A percentile compares a stretch with the other conserved stretches of the same genome.
phyloP scores from a whole-genome alignment of 495 filamentous ascomycete species.

The Penicillium crystallinum region DNA sequence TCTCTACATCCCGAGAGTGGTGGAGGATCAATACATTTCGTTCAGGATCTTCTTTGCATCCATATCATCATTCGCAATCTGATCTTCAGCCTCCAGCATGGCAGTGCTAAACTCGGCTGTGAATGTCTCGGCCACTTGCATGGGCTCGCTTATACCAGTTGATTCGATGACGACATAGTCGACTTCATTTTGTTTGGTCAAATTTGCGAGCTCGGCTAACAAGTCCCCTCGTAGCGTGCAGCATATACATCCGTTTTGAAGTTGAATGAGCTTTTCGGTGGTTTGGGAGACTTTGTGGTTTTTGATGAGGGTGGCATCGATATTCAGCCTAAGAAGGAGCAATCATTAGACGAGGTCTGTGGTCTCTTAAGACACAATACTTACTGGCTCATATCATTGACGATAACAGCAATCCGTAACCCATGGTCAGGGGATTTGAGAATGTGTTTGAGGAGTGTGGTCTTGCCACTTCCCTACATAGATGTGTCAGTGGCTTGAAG shows the following conservation, averaged over 20 bases:
- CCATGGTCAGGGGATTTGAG: constrained; percentile 50
- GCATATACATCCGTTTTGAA: constrained; percentile 61
- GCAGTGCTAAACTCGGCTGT: constrained; percentile 44
- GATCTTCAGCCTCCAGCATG: constrained; percentile 36
- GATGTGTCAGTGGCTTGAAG: background rate
- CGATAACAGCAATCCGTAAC: constrained; percentile 50
- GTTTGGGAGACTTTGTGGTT: constrained; percentile 47
- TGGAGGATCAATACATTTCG: constrained; percentile 28
- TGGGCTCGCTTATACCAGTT: constrained; percentile 56
- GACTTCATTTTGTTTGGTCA: constrained; percentile 45
- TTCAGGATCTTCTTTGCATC: constrained; percentile 32
- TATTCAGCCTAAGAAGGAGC: constrained; percentile 38
- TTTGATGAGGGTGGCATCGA: constrained; percentile 51
- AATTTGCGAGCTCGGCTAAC: constrained; percentile 46
- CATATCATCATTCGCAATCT: constrained; percentile 25
- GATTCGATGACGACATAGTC: constrained; percentile 59
- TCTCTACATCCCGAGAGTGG: background rate
- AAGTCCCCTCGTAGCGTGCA: constrained; percentile 56
- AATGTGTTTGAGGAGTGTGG: constrained; percentile 53
- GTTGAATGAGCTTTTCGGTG: constrained; percentile 53
- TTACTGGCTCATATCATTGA: constrained; percentile 53
- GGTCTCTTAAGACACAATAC: background rate
- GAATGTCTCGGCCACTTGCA: constrained; percentile 60
- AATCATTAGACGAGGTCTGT: background rate
- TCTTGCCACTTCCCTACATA: constrained; percentile 50